Evolutionary conservation across 1,284 basidiomycete genomes (phyloP).

Genomic region (Mycena citricolor): DNA sequence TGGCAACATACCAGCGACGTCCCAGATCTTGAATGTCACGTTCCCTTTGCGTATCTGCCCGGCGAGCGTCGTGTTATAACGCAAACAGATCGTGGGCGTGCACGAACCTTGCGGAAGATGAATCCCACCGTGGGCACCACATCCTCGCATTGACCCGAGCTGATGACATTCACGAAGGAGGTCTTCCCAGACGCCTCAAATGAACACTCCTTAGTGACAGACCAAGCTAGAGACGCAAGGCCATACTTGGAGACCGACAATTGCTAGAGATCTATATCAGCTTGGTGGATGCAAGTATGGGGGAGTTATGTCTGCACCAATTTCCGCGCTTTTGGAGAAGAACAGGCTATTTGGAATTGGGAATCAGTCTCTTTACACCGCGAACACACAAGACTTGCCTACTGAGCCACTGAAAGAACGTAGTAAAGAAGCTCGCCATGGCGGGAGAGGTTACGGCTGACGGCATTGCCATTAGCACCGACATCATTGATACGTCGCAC

Average conservation of each 20-base stretch:
- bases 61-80: conserved; percentile 44
- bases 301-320: conserved; percentile 44
- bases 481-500: too few relatives aligned
- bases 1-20: conserved; percentile 72
- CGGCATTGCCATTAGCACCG: too few relatives aligned
- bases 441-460: too few relatives aligned
- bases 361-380: background rate
- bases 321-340: conserved; percentile 90
- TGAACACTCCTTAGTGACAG: conserved; percentile 1
- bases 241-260: conserved; percentile 87
- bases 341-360: conserved; percentile 60
- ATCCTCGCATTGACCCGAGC: conserved; percentile 88
- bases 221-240: conserved; percentile 14
- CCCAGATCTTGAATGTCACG: conserved; percentile 93
- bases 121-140: conserved; percentile 94
- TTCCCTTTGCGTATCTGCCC: conserved; percentile 75
- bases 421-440: conserved; percentile 67
- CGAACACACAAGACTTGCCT: conserved; percentile 43
- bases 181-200: conserved; percentile 91
- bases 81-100: conserved; percentile 44
- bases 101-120: conserved; percentile 67
- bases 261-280: conserved; percentile 44
- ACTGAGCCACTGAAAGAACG: conserved; percentile 67
- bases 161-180: conserved; percentile 89
- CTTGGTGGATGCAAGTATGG: background rate